Conservation (phyloP, 768 basidiomycete genomes). For the Lactifluus piperatus region DNA sequence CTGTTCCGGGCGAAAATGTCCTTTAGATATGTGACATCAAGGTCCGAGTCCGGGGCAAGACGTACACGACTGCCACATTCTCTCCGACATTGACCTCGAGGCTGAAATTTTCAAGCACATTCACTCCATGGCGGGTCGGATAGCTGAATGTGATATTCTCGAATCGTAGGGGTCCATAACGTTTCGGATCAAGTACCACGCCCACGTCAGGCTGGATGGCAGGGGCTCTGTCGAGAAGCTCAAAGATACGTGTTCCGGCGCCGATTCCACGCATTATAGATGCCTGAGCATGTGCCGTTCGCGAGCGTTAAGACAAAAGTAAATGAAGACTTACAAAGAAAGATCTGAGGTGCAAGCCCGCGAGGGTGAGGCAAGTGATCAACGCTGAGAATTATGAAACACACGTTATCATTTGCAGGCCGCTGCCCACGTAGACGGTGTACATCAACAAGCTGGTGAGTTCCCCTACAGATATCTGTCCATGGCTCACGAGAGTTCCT, state of each 20-base stretch:
- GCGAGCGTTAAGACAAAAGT: slow-evolving; percentile 26
- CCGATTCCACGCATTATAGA: slow-evolving; percentile 97
- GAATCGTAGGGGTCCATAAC: slow-evolving; percentile 68
- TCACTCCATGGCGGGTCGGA: slow-evolving; percentile 73
- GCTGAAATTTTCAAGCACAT: slow-evolving; percentile 75
- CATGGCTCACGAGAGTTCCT: slow-evolving; percentile 81
- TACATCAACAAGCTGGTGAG: slow-evolving; percentile 85
- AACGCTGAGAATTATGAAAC: slow-evolving; percentile 21
- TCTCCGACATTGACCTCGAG: slow-evolving; percentile 77
- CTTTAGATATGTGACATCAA: neutral
- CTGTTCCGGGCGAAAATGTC: slow-evolving; percentile 31
- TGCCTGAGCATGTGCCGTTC: slow-evolving; percentile 37
- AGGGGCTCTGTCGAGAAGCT: slow-evolving; percentile 75
- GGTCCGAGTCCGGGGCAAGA: slow-evolving; percentile 12
- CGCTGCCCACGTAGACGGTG: slow-evolving; percentile 80
- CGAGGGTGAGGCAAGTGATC: neutral
- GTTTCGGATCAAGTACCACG: slow-evolving; percentile 40
- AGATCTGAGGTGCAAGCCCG: slow-evolving; percentile 23
- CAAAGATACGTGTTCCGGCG: slow-evolving; percentile 89
- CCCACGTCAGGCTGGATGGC: slow-evolving; percentile 63
- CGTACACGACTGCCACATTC: slow-evolving; percentile 88
- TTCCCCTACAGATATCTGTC: slow-evolving; percentile 86
- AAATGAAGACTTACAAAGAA: slow-evolving; percentile 31
- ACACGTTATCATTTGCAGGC: slow-evolving; percentile 72
- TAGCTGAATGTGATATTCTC: slow-evolving; percentile 85